Evolutionary conservation across 495 filamentous ascomycete species (phyloP), one percentile per base, ranked within the genome.

Genomic region (Aspergillus carlsbadensis): DNA sequence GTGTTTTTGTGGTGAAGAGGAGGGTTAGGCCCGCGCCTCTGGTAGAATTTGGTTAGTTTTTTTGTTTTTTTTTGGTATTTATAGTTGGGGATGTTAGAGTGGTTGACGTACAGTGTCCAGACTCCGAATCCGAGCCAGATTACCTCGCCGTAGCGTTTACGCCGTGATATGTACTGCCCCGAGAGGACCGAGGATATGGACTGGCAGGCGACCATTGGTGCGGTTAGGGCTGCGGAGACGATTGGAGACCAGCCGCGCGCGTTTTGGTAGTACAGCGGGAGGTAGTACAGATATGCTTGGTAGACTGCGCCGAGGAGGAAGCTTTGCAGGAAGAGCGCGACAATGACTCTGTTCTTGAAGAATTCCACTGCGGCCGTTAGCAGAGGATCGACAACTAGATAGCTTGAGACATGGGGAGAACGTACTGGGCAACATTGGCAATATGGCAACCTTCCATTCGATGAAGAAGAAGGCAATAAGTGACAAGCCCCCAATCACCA

Each of bases 401-500:
- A 10, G 10, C 26, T 29, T 29, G 3, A 29, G 24, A n/a, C n/a
- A n/a, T n/a, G n/a, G n/a, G n/a, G n/a, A 17, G 41, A 24, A 65
- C 73, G 52, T 76, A 83, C 79, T 57, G 50, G 82, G 82, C 65
- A 86, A 76, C 76, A 87, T 86, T 3, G 83, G 83, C 48, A 87
- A 66, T 10, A 70, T 52, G 4, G 83, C 79, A 41, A 80, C 65
- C 58, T 79, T 83, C 79, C 81, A 84, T 55, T 87, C 82, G 41
- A 81, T 76, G 7, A 84, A 58, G 20, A 81, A 52, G 58, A 85
- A 87, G 0, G 71, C 62, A 37, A 81, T 40, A 24, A 79, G 60
- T 0, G 72, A 68, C 20, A 75, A 67, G 4, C 64, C 66, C 29
- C 83, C 81, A 24, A 87, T 73, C 1, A 68, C 64, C 29, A 88